Evolutionary conservation across 805 yeast genomes (phyloP).

Genomic region (Saccharomyces paradoxus): DNA sequence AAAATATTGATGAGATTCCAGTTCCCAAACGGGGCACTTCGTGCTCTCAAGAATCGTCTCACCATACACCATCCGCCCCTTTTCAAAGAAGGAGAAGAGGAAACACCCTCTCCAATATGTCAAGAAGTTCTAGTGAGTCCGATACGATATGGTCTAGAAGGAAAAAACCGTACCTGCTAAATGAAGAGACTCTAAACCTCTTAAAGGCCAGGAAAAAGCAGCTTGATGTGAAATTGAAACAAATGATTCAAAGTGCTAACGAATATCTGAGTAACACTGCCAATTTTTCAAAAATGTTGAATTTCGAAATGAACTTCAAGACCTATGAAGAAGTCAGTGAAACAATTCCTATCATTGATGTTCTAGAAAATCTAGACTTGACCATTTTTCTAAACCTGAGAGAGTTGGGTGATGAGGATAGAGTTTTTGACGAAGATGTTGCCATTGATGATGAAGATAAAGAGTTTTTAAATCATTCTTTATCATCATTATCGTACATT

Average conservation of each 20-base stretch:
- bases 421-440: not conserved
- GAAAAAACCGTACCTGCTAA: not conserved
- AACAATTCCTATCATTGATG: slow-evolving; percentile 20
- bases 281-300: slow-evolving; percentile 7
- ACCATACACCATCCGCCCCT: not conserved
- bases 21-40: not conserved
- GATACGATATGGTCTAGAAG: not conserved
- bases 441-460: slow-evolving; percentile 17
- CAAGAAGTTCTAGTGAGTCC: not conserved
- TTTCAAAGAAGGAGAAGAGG: not conserved
- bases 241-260: not conserved
- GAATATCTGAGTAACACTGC: not conserved
- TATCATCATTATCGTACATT: slow-evolving; percentile 13
- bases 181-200: slow-evolving; percentile 10
- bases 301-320: slow-evolving; percentile 21
- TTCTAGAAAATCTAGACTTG: slow-evolving; percentile 28
- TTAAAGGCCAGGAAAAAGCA: slow-evolving; percentile 12
- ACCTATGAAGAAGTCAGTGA: slow-evolving; percentile 28
- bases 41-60: not conserved
- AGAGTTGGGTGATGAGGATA: slow-evolving; percentile 6
- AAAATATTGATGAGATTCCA: slow-evolving; percentile 2
- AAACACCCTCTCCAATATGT: not conserved
- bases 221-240: not conserved
- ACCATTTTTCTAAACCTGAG: slow-evolving; percentile 25
- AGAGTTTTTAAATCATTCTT: slow-evolving; percentile 21